A percentile compares a stretch with the other conserved stretches of the same genome.
These are phyloP conservation scores for Puya raimondii DNA, from an alignment of 176 grass and related monocot genomes.

Conservation along the genomic window DNA sequence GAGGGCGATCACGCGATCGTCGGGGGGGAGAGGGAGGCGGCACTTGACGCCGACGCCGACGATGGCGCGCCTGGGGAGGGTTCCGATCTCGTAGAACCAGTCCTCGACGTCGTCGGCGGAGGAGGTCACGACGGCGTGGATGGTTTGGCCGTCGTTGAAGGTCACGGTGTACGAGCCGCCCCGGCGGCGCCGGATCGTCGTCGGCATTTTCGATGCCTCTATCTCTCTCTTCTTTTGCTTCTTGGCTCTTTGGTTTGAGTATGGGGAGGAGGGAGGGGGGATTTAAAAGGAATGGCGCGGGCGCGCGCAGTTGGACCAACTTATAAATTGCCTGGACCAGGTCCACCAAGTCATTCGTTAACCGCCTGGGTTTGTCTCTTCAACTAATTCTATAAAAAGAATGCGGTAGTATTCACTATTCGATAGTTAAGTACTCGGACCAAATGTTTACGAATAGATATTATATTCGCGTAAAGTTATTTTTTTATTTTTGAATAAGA, in stretches of 20 bases:
- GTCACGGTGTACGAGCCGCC: conserved; percentile 9
- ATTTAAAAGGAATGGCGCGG: background rate
- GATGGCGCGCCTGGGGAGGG: conserved; percentile 17
- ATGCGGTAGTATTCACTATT: no score
- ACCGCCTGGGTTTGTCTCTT: no score
- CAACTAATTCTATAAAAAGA: no score
- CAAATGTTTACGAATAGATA: no score
- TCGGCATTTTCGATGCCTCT: background rate
- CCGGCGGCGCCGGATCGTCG: background rate
- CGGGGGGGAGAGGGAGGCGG: conserved; percentile 25
- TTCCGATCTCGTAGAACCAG: conserved; percentile 35
- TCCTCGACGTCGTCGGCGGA: conserved; percentile 18
- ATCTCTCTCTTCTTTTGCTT: background rate
- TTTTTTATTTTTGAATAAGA: no score
- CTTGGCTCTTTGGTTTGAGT: background rate
- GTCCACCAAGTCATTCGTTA: no score
- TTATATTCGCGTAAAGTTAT: no score
- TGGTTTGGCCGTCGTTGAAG: background rate
- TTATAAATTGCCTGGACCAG: no score
- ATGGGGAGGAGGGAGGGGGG: background rate
- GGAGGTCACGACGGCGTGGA: conserved; percentile 31
- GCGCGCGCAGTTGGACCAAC: no score
- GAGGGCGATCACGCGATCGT: conserved; percentile 29
- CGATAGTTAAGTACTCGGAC: no score
- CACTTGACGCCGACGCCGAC: conserved; percentile 66